A percentile compares a stretch with the other conserved stretches of the same genome.
phyloP scores from a whole-genome alignment of 2,329 filamentous ascomycete genomes.

The Colletotrichum tropicale region DNA sequence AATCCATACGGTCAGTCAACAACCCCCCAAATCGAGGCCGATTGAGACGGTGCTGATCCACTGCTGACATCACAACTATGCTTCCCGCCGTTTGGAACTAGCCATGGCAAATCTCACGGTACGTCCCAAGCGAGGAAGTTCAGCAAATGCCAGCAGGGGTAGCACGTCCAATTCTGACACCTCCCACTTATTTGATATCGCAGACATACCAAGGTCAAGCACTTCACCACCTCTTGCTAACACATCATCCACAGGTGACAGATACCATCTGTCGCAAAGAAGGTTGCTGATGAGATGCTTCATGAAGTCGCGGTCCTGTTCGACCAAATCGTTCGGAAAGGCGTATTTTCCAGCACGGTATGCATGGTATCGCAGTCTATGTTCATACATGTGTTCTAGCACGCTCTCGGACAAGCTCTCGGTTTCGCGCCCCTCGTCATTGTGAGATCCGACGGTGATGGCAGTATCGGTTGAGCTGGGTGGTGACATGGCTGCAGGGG shows the following conservation, averaged over 20 bases:
- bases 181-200: not conserved
- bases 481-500: conserved; percentile 7
- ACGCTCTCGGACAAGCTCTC: conserved; percentile 47
- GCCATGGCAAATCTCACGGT: not conserved
- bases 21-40: not conserved
- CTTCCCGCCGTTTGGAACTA: not conserved
- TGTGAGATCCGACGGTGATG: conserved; percentile 19
- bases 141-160: not conserved
- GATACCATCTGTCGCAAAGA: conserved; percentile 45
- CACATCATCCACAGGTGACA: conserved; percentile 44
- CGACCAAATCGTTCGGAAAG: conserved; percentile 47
- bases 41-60: not conserved
- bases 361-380: conserved; percentile 43
- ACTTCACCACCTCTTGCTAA: conserved; percentile 45
- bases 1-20: conserved; percentile 18
- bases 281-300: conserved; percentile 44
- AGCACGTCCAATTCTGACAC: not conserved
- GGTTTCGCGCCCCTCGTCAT: conserved; percentile 30
- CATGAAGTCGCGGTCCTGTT: conserved; percentile 46
- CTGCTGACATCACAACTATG: not conserved
- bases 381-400: conserved; percentile 46
- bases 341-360: conserved; percentile 46
- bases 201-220: conserved; percentile 50
- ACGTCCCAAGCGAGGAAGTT: not conserved
- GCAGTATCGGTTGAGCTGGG: conserved; percentile 13